phyloP scores from a whole-genome alignment of 768 basidiomycete species.

The Boletus vinaceobasis region DNA sequence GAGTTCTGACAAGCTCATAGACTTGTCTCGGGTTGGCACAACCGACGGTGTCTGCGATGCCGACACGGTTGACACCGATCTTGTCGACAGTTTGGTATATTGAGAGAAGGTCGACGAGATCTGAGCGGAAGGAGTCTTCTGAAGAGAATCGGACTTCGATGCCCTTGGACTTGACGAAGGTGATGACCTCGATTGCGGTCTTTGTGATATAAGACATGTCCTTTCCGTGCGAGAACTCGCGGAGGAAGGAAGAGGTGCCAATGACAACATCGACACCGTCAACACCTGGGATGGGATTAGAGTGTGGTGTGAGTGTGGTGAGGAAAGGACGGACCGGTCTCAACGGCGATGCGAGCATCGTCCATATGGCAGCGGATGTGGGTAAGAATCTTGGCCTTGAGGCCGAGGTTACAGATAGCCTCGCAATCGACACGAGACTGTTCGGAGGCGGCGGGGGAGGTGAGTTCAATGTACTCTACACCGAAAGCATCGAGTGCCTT shows the following conservation, averaged over 20 bases:
- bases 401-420: slow-evolving; percentile 97
- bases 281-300: slow-evolving; percentile 56
- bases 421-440: slow-evolving; percentile 93
- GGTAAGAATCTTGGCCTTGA: slow-evolving; percentile 95
- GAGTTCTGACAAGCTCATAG: slow-evolving; percentile 94
- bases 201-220: slow-evolving; percentile 99
- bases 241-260: slow-evolving; percentile 97
- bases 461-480: slow-evolving; percentile 99
- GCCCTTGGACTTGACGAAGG: slow-evolving; percentile 99
- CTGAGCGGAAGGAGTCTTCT: slow-evolving; percentile 99
- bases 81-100: slow-evolving; percentile 99
- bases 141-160: slow-evolving; percentile 99
- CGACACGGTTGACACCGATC: slow-evolving; percentile 97
- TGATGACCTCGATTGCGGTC: slow-evolving; percentile 97
- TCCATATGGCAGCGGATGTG: slow-evolving; percentile 99
- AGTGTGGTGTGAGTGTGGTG: not conserved
- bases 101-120: slow-evolving; percentile 95
- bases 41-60: slow-evolving; percentile 98
- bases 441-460: slow-evolving; percentile 95
- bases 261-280: slow-evolving; percentile 99
- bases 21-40: slow-evolving; percentile 99
- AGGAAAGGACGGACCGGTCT: slow-evolving; percentile 68
- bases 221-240: slow-evolving; percentile 99
- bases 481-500: slow-evolving; percentile 98
- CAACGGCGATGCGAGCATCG: slow-evolving; percentile 96